phyloP scores from a whole-genome alignment of 495 filamentous ascomycete species.

The Letharia lupina region DNA sequence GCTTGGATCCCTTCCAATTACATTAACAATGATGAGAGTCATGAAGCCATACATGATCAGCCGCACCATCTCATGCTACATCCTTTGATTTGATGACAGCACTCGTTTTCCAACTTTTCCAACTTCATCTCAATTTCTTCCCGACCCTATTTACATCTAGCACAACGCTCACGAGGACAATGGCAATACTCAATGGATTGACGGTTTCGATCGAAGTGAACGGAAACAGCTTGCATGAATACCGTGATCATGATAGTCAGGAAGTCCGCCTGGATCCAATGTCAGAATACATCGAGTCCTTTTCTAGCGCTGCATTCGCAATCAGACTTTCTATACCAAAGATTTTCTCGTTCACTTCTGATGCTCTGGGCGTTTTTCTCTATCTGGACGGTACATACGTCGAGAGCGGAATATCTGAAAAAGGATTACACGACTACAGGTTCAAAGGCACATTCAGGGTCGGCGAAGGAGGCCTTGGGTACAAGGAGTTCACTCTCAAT shows the following conservation, averaged over 20 bases:
- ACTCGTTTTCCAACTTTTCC: not conserved
- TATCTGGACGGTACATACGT: conserved; percentile 1
- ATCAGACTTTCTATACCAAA: not conserved
- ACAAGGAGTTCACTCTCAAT: not conserved
- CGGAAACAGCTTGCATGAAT: conserved; percentile 7
- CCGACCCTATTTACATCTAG: not conserved
- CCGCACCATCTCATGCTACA: not conserved
- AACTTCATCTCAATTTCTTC: not conserved
- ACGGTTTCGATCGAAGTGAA: conserved; percentile 5
- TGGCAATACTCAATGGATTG: conserved; percentile 8
- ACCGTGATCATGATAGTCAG: conserved; percentile 7
- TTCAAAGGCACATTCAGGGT: not conserved
- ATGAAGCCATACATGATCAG: too few species aligned
- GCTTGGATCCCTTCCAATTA: too few species aligned
- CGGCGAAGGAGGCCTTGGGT: not conserved
- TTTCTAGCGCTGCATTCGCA: not conserved
- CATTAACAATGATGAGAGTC: not conserved
- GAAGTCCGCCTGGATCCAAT: not conserved
- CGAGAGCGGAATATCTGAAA: not conserved
- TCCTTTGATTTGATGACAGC: not conserved
- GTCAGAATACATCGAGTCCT: conserved; percentile 10
- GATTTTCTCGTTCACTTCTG: not conserved
- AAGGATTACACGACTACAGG: not conserved
- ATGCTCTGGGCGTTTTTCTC: not conserved
- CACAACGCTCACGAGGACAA: not conserved